Percentiles rank a stretch among this genome's conserved stretches.
phyloP scores from a whole-genome alignment of 768 basidiomycete species.

The Tulasnella calospora region DNA sequence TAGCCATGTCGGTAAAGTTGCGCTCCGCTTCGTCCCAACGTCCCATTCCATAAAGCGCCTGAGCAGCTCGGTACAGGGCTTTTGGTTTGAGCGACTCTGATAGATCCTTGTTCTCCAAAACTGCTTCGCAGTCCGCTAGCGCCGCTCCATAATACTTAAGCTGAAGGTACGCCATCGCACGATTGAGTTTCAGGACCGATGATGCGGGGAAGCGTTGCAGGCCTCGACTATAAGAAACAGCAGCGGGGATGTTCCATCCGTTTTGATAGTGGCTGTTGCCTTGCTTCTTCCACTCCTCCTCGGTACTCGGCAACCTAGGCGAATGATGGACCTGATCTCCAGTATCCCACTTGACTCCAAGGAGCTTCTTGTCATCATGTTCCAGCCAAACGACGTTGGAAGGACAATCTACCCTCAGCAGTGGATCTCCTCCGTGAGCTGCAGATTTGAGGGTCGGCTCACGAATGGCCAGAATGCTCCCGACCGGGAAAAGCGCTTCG shows the following conservation, averaged over 20 bases:
- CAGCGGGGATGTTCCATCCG: slow-evolving; percentile 33
- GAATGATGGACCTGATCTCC: background rate
- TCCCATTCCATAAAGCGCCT: slow-evolving; percentile 11
- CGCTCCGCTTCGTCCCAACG: background rate
- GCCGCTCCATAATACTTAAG: background rate
- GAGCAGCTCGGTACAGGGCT: slow-evolving; percentile 12
- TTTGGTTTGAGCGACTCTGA: background rate
- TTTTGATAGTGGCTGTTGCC: slow-evolving; percentile 33
- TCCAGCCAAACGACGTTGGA: slow-evolving; percentile 34
- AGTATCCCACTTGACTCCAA: slow-evolving; percentile 12
- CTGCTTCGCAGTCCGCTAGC: background rate
- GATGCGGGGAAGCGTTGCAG: background rate
- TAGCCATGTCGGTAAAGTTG: background rate
- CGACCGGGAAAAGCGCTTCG: slow-evolving; percentile 35
- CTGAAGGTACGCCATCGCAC: slow-evolving; percentile 9
- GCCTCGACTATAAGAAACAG: slow-evolving; percentile 31
- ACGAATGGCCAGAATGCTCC: slow-evolving; percentile 34
- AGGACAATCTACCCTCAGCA: slow-evolving; percentile 37
- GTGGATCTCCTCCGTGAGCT: background rate
- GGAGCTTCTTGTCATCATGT: slow-evolving; percentile 25
- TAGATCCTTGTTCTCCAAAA: background rate
- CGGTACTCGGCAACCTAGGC: background rate
- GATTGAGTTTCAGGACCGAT: slow-evolving; percentile 19
- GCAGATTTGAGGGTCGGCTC: slow-evolving; percentile 35
- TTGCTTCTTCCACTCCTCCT: slow-evolving; percentile 30